Base-by-base conservation (phyloP, 2,329 filamentous ascomycete genomes). In the Falciphora oryzae region DNA sequence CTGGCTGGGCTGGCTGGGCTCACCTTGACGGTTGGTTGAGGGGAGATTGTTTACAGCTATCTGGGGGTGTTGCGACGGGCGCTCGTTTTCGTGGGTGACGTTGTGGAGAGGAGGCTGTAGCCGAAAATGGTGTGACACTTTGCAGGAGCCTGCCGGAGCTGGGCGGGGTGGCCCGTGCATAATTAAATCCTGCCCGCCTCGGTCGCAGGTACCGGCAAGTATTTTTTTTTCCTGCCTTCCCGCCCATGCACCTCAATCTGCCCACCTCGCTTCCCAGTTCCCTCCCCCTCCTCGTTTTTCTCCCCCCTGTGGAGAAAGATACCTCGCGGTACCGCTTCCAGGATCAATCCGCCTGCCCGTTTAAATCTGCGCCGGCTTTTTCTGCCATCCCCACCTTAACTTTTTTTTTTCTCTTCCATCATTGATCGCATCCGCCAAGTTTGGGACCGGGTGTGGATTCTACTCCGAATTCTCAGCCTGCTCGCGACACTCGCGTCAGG, bases 11-110 rank as follows among this genome's bases (percentile, higher is more conserved):
- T n/a, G n/a, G n/a, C n/a, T n/a, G n/a, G n/a, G 27, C 62, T 57
- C 31, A 63, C 62, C 53, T 63, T 63, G 62, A 38, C 22, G 53
- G 35, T 63, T 61, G 63, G 53, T 65, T 65, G 63, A 65, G 60
- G 38, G 63, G 65, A 63, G 63, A 63, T 60, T 62, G 28, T 63
- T 25, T 57, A 31, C 44, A n/a, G 44, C 22, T 22, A 53, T 53
- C 44, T 8, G 44, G 44, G 44, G 22, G 44, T n/a, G 44, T 53
- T 25, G 38, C 38, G 38, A 44, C 38, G 5, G 38, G 38, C 38
- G 38, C 38, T 44, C n/a, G n/a, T 53, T 53, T 53, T 53, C 22
- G 44, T 53, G 44, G 44, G 44, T 53, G 44, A 53, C 44, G 44
- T 53, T 53, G 44, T 44, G 44, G 18, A 25, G 38, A 50, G 44